A percentile compares a stretch with the other conserved stretches of the same genome.
phyloP scores from a whole-genome alignment of 352 stramenopile genomes.

The Phytopythium helicoides region DNA sequence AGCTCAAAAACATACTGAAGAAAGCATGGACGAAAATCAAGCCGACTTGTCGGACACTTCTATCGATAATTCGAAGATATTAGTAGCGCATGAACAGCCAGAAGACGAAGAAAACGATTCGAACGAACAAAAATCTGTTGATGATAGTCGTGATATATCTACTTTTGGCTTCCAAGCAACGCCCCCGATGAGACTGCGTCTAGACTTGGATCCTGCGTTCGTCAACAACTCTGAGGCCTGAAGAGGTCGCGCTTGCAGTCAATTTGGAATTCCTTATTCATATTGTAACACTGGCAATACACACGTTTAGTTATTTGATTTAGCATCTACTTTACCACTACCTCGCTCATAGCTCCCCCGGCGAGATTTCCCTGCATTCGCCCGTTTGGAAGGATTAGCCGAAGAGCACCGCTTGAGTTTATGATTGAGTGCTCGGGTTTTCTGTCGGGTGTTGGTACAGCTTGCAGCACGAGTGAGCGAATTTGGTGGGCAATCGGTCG shows the following conservation, averaged over 20 bases:
- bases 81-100: conserved; percentile 1
- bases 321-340: not conserved
- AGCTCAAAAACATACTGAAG: too few relatives aligned
- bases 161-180: not conserved
- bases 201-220: conserved; percentile 2
- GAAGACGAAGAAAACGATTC: conserved; percentile 3
- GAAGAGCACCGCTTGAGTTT: conserved; percentile 3
- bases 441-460: not conserved
- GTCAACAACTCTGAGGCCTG: conserved; percentile 8
- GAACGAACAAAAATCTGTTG: too few relatives aligned
- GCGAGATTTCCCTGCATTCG: too few relatives aligned
- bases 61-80: too few relatives aligned
- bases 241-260: not conserved
- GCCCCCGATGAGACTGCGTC: not conserved
- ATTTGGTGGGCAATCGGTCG: not conserved
- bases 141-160: too few relatives aligned
- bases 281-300: too few relatives aligned
- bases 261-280: too few relatives aligned
- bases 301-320: too few relatives aligned
- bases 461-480: not conserved
- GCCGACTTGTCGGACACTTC: too few relatives aligned
- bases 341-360: not conserved
- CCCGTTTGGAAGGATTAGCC: not conserved
- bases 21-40: too few relatives aligned
- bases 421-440: not conserved